phyloP scores from a whole-genome alignment of 495 filamentous ascomycete species.

The Aspergillus sclerotioniger region DNA sequence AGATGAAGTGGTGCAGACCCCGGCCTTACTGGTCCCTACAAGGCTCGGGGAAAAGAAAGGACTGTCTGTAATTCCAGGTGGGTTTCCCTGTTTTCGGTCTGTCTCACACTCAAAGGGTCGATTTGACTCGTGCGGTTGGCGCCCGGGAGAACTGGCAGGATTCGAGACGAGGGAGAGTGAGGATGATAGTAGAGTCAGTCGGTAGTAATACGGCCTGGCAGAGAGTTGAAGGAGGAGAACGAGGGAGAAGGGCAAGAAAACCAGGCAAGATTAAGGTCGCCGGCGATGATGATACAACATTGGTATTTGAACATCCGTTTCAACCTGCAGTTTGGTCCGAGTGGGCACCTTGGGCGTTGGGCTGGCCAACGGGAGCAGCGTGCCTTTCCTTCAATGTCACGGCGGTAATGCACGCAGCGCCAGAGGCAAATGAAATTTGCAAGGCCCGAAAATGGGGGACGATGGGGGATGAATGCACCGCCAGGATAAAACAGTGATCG shows the following conservation, averaged over 20 bases:
- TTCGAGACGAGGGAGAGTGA: not conserved
- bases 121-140: slow-evolving; percentile 7
- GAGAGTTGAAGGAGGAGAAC: slow-evolving; percentile 9
- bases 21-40: slow-evolving; percentile 26
- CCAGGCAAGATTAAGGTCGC: slow-evolving; percentile 11
- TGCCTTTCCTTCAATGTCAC: slow-evolving; percentile 13
- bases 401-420: not conserved
- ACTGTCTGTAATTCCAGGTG: slow-evolving; percentile 16
- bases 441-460: not conserved
- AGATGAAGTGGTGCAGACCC: slow-evolving; percentile 20
- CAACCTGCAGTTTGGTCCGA: slow-evolving; percentile 18
- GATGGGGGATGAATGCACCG: not conserved
- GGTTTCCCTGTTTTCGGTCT: slow-evolving; percentile 8
- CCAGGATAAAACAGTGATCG: not conserved
- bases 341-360: slow-evolving; percentile 11
- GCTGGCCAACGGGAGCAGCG: slow-evolving; percentile 13
- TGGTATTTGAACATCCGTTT: slow-evolving; percentile 24
- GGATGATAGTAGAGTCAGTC: not conserved
- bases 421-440: slow-evolving; percentile 1
- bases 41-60: slow-evolving; percentile 17
- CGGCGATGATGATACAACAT: slow-evolving; percentile 20
- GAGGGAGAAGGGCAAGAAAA: slow-evolving; percentile 11
- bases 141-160: slow-evolving; percentile 3
- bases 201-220: not conserved
- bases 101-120: slow-evolving; percentile 5